A percentile compares a stretch with the other conserved stretches of the same genome.
These are phyloP conservation scores for Auricularia auricula-judae DNA, from an alignment of 768 basidiomycete genomes.

Conservation along the genomic window DNA sequence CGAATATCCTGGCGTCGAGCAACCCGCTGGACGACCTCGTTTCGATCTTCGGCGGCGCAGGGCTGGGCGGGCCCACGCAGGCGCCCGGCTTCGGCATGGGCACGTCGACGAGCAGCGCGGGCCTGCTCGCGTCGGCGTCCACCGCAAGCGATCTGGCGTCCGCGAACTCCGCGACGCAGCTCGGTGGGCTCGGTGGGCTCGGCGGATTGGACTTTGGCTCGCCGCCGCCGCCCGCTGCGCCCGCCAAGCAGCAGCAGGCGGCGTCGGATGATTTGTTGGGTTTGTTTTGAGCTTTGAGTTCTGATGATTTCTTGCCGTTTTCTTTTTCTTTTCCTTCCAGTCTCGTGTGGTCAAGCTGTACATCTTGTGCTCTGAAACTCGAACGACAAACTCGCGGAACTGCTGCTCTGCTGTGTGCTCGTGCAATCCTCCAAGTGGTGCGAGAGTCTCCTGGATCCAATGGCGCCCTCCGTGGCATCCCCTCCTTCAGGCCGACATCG, in stretches of 20 bases:
- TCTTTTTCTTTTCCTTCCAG: too few relatives aligned
- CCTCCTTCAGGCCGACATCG: too few relatives aligned
- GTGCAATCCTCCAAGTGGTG: too few relatives aligned
- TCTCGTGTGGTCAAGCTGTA: not conserved
- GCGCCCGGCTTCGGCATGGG: slow-evolving; percentile 15
- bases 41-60: slow-evolving; percentile 70
- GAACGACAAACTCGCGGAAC: not conserved
- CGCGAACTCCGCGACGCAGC: slow-evolving; percentile 10
- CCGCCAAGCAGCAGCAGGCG: slow-evolving; percentile 16
- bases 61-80: slow-evolving; percentile 18
- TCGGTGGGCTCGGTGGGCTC: slow-evolving; percentile 9
- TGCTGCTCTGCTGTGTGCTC: too few relatives aligned
- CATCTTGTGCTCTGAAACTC: not conserved
- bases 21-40: slow-evolving; percentile 92
- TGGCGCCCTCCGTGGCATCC: too few relatives aligned
- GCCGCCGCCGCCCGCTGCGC: slow-evolving; percentile 1
- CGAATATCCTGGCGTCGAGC: slow-evolving; percentile 62
- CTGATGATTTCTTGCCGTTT: too few relatives aligned
- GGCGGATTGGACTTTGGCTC: slow-evolving; percentile 8
- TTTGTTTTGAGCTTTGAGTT: slow-evolving; percentile 29
- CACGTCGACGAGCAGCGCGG: slow-evolving; percentile 18
- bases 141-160: slow-evolving; percentile 9
- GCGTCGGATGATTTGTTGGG: slow-evolving; percentile 45
- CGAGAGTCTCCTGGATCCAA: too few relatives aligned
- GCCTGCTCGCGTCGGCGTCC: slow-evolving; percentile 9